Evolutionary conservation across 768 basidiomycete species (phyloP), one percentile per base, ranked within the genome.

Genomic region (Mrakia gelida): DNA sequence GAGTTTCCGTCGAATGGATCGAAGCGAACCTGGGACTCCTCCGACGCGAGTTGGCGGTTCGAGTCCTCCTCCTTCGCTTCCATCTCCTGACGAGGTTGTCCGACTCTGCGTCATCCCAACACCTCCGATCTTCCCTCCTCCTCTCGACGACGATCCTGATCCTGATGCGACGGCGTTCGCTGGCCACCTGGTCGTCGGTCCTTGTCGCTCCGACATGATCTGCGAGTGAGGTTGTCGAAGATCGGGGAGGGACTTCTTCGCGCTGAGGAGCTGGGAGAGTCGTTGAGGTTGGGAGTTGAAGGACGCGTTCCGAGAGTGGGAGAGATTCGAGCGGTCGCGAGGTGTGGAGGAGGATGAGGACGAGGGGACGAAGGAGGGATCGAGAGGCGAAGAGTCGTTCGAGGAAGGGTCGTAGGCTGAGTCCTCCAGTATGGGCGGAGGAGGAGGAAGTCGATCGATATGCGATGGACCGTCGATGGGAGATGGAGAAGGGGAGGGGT

Each of bases 231-330:
- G 84, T 71, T 84, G 88, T 38, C 92, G 88, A 68, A 96, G 86
- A 82, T 97, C 94, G 10, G 95, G 94, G 76, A 96, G 86, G 77
- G 93, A 94, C 85, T 95, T 92, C 86, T 93, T 95, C 49, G 86
- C 77, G 5, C 82, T 81, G 11, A 86, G 79, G 1, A 77, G 56
- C n/a, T 71, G 68, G 30, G 59, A 62, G 11, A 71, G 76, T 28
- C 71, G 28, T 41, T 77, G 76, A 32, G 76, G 59, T 38, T 77
- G 76, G 21, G 76, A 56, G 43, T 72, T 77, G 54, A 59, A 71
- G 28, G 76, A 77, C 2, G 68, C 68, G 32, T 77, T 77, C n/a
- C 76, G 34, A 16, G 34, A 28, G 59, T 72, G 68, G 45, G 49
- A 23, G 52, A 26, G 30, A 10, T 56, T 32, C n/a, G 49, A 21